phyloP scores from a whole-genome alignment of 2,329 filamentous ascomycete species.

The Tolypocladium album region DNA sequence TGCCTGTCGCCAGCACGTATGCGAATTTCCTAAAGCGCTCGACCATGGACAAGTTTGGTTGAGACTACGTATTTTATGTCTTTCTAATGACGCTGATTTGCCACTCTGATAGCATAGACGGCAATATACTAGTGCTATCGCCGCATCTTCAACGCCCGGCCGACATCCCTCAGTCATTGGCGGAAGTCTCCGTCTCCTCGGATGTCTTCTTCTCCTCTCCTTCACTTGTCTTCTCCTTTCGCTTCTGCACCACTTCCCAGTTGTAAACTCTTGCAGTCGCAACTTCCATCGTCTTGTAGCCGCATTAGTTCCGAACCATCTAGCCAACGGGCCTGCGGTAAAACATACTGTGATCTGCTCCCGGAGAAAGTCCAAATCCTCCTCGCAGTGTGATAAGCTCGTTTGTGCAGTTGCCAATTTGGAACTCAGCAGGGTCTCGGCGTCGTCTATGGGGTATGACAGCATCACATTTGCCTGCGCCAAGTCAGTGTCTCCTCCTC shows the following conservation, averaged over 20 bases:
- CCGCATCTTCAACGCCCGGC: neutral
- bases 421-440: constrained; percentile 62
- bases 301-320: constrained; percentile 5
- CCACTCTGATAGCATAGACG: neutral
- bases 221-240: constrained; percentile 73
- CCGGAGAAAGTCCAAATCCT: constrained; percentile 88
- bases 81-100: neutral
- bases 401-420: constrained; percentile 72
- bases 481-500: neutral
- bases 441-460: constrained; percentile 83
- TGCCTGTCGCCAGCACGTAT: neutral
- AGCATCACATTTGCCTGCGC: constrained; percentile 89
- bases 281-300: constrained; percentile 79
- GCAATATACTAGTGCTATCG: neutral
- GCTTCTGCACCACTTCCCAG: constrained; percentile 93
- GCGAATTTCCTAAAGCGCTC: neutral
- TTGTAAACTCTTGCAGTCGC: constrained; percentile 97
- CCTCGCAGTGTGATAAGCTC: constrained; percentile 80
- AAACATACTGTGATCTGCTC: constrained; percentile 84
- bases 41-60: neutral
- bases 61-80: neutral
- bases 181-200: constrained; percentile 21
- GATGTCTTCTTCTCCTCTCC: constrained; percentile 31
- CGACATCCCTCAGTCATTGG: neutral
- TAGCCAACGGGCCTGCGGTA: neutral